These are phyloP conservation scores for Alternaria solani DNA, from an alignment of 2,329 filamentous ascomycete genomes.

Conservation along the genomic window DNA sequence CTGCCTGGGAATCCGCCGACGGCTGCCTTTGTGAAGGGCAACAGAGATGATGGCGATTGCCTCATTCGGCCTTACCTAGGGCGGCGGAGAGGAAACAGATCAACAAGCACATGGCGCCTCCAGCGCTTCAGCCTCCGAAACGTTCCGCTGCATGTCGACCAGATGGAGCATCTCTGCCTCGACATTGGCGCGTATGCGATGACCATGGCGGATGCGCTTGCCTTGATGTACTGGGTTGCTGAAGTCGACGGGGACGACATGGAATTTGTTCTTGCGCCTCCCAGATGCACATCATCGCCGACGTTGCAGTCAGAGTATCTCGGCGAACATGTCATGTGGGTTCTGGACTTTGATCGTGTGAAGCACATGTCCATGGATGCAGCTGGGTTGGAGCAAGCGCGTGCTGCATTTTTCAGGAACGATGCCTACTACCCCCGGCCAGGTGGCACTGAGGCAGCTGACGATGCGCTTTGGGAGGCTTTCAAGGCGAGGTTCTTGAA, in stretches of 20 bases:
- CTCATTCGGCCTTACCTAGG: too few species aligned
- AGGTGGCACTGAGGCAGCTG: background rate
- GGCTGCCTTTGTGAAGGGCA: too few species aligned
- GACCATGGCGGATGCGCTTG: background rate
- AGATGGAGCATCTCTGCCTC: too few species aligned
- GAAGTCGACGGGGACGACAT: background rate
- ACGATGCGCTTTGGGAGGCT: background rate
- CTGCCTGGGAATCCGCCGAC: conserved; percentile 13
- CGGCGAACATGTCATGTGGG: background rate
- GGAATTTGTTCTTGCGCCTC: background rate
- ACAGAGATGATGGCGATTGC: too few species aligned
- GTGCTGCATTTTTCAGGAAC: background rate
- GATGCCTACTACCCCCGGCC: background rate
- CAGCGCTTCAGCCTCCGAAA: too few species aligned
- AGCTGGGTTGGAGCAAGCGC: background rate
- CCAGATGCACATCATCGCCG: background rate
- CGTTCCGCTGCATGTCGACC: too few species aligned
- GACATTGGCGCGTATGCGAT: too few species aligned
- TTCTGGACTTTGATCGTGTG: background rate
- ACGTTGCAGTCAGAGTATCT: background rate
- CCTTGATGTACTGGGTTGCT: background rate
- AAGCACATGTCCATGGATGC: background rate
- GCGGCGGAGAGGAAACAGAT: too few species aligned
- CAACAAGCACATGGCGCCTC: too few species aligned
- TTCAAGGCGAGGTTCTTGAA: background rate